A percentile compares a stretch with the other conserved stretches of the same genome.
Evolutionary conservation across 139 green algal genomes (phyloP).

Genomic region (Trebouxia sp.): DNA sequence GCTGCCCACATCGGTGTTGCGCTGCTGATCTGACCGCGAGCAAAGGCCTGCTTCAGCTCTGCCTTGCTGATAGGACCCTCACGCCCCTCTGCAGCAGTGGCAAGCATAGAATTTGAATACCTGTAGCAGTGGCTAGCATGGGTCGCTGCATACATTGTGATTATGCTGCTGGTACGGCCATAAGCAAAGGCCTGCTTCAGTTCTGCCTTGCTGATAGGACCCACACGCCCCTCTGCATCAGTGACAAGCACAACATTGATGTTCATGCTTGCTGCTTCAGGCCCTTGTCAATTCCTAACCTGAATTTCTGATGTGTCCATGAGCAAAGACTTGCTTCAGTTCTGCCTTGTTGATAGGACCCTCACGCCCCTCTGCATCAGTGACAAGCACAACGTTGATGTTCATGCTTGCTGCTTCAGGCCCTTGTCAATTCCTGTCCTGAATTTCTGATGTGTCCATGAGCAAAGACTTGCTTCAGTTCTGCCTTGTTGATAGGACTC

Average conservation of each 20-base stretch:
- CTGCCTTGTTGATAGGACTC: constrained; percentile 72
- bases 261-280: too few relatives aligned
- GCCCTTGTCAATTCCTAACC: too few relatives aligned
- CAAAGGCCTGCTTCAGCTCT: constrained; percentile 64
- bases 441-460: constrained; percentile 47
- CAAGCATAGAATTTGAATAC: too few relatives aligned
- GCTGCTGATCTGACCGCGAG: constrained; percentile 38
- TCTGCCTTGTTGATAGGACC: constrained; percentile 76
- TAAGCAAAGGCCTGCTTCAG: constrained; percentile 55
- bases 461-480: constrained; percentile 61
- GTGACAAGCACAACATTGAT: background rate
- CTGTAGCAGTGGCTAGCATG: too few relatives aligned
- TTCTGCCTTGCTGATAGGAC: constrained; percentile 76
- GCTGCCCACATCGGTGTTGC: constrained; percentile 61
- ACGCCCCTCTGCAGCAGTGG: too few relatives aligned
- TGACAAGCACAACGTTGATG: background rate
- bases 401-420: too few relatives aligned
- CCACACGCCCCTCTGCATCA: background rate
- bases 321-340: constrained; percentile 55
- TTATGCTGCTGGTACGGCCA: constrained; percentile 50
- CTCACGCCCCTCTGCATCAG: background rate
- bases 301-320: constrained; percentile 49
- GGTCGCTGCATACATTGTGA: constrained; percentile 57
- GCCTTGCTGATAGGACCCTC: constrained; percentile 79
- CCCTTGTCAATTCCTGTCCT: too few relatives aligned